Evolutionary conservation across 169 alveolate species (phyloP).

Genomic region (Cryptosporidium viatorum): DNA sequence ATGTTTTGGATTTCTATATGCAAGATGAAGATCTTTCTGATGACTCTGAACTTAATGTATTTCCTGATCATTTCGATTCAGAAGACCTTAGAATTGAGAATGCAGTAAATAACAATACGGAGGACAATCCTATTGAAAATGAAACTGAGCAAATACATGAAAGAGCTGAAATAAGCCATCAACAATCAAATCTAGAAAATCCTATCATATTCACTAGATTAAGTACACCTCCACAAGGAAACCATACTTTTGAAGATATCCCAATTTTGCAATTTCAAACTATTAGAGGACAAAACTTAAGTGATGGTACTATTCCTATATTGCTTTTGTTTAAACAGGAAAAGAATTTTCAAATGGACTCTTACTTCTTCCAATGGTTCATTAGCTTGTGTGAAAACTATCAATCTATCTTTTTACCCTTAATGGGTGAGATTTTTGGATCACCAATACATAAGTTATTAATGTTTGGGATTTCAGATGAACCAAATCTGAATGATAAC

Average conservation of each 20-base stretch:
- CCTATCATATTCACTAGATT: not conserved
- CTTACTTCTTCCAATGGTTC: constrained; percentile 64
- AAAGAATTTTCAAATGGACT: constrained; percentile 51
- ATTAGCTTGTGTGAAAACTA: constrained; percentile 30
- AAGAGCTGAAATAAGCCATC: not conserved
- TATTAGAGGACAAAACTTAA: not conserved
- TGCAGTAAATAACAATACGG: not conserved
- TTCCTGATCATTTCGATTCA: not conserved
- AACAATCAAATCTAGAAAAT: not conserved
- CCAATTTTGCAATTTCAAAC: not conserved
- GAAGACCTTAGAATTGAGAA: not conserved
- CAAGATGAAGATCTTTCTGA: not conserved
- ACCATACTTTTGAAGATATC: not conserved
- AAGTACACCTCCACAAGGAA: not conserved
- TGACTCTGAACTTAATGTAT: constrained; percentile 2
- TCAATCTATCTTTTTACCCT: constrained; percentile 31
- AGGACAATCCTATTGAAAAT: not conserved
- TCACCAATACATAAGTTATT: constrained; percentile 27
- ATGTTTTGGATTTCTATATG: constrained; percentile 11
- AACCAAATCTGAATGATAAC: not conserved
- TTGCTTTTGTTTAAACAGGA: constrained; percentile 8
- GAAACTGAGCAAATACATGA: not conserved
- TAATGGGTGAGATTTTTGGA: constrained; percentile 57
- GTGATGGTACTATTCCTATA: constrained; percentile 2
- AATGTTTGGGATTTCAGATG: constrained; percentile 4